Percentiles rank a stretch among this genome's conserved stretches.
These are phyloP conservation scores for Lepidium aucheri DNA, from an alignment of 345 rosid genomes.

Conservation along the genomic window DNA sequence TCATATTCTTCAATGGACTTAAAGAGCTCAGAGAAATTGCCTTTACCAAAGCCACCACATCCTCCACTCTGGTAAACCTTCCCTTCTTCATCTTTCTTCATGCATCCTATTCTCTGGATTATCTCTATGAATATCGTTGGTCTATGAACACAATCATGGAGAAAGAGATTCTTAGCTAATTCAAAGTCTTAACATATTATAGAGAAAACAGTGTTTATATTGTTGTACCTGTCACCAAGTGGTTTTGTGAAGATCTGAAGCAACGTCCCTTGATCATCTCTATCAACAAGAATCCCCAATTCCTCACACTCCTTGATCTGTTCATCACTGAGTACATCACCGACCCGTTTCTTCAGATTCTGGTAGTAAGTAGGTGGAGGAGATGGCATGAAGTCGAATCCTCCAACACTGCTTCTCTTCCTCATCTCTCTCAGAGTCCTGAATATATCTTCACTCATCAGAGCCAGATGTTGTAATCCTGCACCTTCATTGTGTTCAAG, in stretches of 20 bases:
- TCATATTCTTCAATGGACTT: constrained; percentile 91
- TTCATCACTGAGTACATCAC: constrained; percentile 66
- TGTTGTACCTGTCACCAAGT: constrained; percentile 66
- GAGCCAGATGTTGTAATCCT: constrained; percentile 79
- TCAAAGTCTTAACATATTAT: not conserved
- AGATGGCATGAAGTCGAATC: constrained; percentile 91
- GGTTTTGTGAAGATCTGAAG: constrained; percentile 98
- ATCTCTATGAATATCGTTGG: constrained; percentile 95
- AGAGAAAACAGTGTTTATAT: not conserved
- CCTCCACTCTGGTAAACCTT: constrained; percentile 79
- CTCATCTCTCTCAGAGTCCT: constrained; percentile 75
- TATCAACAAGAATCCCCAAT: constrained; percentile 81
- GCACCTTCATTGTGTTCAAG: constrained; percentile 92
- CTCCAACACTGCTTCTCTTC: constrained; percentile 69
- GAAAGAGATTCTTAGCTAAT: not conserved
- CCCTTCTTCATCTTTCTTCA: constrained; percentile 60
- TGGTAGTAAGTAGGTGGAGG: constrained; percentile 82
- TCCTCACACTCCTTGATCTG: constrained; percentile 87
- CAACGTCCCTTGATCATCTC: constrained; percentile 93
- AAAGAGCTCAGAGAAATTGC: constrained; percentile 89
- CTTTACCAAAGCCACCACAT: constrained; percentile 95
- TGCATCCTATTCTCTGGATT: constrained; percentile 85
- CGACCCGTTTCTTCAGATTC: constrained; percentile 65
- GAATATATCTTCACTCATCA: constrained; percentile 68
- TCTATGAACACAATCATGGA: constrained; percentile 32